phyloP scores from a whole-genome alignment of 2,329 filamentous ascomycete species.

The Paraphaeosphaeria sporulosa region DNA sequence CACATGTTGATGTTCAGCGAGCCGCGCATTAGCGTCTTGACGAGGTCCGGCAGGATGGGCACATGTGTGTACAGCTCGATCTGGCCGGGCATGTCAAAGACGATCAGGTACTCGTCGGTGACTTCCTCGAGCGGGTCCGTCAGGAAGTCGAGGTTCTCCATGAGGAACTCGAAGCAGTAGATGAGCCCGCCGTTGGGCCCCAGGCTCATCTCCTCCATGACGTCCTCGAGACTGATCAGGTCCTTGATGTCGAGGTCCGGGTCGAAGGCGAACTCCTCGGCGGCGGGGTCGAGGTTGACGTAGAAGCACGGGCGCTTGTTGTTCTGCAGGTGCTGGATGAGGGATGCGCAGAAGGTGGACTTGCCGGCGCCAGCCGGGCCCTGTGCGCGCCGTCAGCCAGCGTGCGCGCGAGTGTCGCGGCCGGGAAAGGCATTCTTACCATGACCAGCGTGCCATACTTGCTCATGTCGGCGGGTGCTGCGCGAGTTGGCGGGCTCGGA shows the following conservation, averaged over 20 bases:
- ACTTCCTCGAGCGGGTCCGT: slow-evolving; percentile 83
- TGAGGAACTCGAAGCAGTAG: slow-evolving; percentile 95
- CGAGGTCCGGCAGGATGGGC: slow-evolving; percentile 84
- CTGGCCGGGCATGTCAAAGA: slow-evolving; percentile 98
- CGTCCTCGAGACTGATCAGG: slow-evolving; percentile 90
- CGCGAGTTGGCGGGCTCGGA: slow-evolving; percentile 9
- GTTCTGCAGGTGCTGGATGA: slow-evolving; percentile 91
- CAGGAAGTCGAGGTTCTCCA: slow-evolving; percentile 93
- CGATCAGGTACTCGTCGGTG: slow-evolving; percentile 94
- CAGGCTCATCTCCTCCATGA: slow-evolving; percentile 92
- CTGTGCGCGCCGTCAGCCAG: slow-evolving; percentile 20
- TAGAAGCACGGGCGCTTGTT: slow-evolving; percentile 96
- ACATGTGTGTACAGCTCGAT: slow-evolving; percentile 99
- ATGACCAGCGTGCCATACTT: slow-evolving; percentile 96
- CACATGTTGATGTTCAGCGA: slow-evolving; percentile 89
- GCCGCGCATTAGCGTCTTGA: slow-evolving; percentile 82
- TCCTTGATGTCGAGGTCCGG: slow-evolving; percentile 96
- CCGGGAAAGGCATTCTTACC: slow-evolving; percentile 52
- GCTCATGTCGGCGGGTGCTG: slow-evolving; percentile 67
- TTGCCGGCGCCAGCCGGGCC: slow-evolving; percentile 96
- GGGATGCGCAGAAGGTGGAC: slow-evolving; percentile 92
- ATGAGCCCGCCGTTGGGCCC: slow-evolving; percentile 93
- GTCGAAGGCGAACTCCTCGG: slow-evolving; percentile 88
- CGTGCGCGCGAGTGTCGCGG: too few species aligned
- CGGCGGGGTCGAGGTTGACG: slow-evolving; percentile 96